Evolutionary conservation across 345 rosid species (phyloP).

Genomic region (Zanthoxylum bungeanum): DNA sequence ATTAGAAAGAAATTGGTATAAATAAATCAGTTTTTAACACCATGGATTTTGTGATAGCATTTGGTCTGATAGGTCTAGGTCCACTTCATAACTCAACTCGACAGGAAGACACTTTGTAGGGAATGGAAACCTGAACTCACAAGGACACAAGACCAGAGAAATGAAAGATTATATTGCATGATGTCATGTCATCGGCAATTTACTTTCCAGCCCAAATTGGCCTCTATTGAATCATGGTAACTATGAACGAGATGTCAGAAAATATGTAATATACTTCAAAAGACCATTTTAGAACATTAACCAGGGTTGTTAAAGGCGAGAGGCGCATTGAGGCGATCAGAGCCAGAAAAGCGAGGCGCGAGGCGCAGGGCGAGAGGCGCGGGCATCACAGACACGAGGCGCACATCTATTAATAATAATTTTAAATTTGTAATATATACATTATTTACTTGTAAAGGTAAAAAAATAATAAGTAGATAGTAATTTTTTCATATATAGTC

Average conservation of each 20-base stretch:
- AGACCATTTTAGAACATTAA: not conserved
- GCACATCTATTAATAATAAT: too few relatives aligned
- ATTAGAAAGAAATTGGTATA: not conserved
- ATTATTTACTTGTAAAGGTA: too few relatives aligned
- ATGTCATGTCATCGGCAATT: not conserved
- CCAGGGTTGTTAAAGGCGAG: too few relatives aligned
- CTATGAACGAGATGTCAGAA: not conserved
- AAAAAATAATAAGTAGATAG: too few relatives aligned
- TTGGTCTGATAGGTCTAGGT: not conserved
- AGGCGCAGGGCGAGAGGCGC: too few relatives aligned
- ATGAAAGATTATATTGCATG: not conserved
- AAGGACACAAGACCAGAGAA: not conserved
- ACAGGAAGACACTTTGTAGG: not conserved
- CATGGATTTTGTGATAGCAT: not conserved
- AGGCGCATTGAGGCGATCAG: too few relatives aligned
- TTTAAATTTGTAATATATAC: too few relatives aligned
- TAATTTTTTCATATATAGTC: too few relatives aligned
- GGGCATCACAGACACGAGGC: too few relatives aligned
- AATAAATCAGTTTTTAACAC: not conserved
- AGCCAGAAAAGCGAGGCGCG: too few relatives aligned
- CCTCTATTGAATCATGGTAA: not conserved
- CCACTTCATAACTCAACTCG: not conserved
- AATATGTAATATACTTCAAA: conserved; percentile 1
- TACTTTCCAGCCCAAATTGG: not conserved
- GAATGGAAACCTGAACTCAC: not conserved